Base-by-base conservation (phyloP, 768 basidiomycete species). In the Auricularia heimuer region DNA sequence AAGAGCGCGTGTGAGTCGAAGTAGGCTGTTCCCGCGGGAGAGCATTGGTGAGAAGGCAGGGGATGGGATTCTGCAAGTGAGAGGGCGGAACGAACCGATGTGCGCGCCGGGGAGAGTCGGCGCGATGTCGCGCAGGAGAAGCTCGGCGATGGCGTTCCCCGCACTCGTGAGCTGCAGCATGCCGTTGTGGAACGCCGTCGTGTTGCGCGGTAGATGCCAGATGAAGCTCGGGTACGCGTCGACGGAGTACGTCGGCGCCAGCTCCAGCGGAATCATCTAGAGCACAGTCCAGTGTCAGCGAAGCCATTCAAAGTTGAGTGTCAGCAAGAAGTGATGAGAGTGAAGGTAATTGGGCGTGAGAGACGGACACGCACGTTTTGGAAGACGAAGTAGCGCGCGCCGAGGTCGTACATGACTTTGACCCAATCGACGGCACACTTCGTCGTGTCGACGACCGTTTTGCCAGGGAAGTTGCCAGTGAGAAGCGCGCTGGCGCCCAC, bases 351-450 rank as follows among this genome's bases (percentile, higher is more conserved):
- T 16, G 18, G 29, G 21, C 11, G 24, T 60, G 56, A n/a, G 14
- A 60, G 24, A 42, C 8, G 7, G 39, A 2, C 11, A 35, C 21
- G 8, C 70, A 66, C 66, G 68, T 87, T 88, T 67, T 86, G 85
- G 76, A 88, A 85, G 62, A 88, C 71, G 70, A 88, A 87, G 68
- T 88, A 86, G 60, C 86, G 77, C 3, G 84, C 86, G 4, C 87
- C 87, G 62, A 73, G 78, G 10, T 79, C 70, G 69, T 87, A 86
- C 44, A 88, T 69, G 1, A 75, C 75, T 66, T 78, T 82, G 35
- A 88, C 77, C 81, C 84, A 87, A 56, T 85, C 80, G 3, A 88
- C 74, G 71, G 82, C 83, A 69, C 87, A 88, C 18, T 70, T 70
- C 21, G 81, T 78, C 0, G 85, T 84, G 60, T 86, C 78, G 8